phyloP scores from a whole-genome alignment of 768 basidiomycete species.

The Chalciporus piperatus region DNA sequence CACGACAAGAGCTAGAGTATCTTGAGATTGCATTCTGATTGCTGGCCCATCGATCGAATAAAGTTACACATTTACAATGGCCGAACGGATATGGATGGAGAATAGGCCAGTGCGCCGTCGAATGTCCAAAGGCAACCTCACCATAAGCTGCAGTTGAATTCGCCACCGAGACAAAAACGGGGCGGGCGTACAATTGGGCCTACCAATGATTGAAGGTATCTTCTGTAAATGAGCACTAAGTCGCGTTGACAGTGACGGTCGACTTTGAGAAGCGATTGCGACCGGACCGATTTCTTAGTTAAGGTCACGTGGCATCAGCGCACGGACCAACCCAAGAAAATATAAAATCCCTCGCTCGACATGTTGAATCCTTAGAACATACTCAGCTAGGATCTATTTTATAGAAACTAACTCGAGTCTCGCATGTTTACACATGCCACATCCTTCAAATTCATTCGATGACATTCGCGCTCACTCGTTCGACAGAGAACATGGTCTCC shows the following conservation, averaged over 20 bases:
- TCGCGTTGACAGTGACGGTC: too few species aligned
- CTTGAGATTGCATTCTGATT: neutral
- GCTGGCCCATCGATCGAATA: too few species aligned
- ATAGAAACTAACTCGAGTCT: conserved; percentile 79
- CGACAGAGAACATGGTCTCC: conserved; percentile 60
- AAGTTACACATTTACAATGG: too few species aligned
- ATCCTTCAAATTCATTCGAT: conserved; percentile 72
- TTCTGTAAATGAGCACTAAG: too few species aligned
- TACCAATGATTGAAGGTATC: neutral
- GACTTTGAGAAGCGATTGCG: too few species aligned
- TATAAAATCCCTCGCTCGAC: conserved; percentile 32
- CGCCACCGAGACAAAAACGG: too few species aligned
- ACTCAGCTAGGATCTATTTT: conserved; percentile 81
- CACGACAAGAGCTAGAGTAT: neutral
- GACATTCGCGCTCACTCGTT: conserved; percentile 63
- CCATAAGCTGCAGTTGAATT: too few species aligned
- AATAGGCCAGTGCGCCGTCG: too few species aligned
- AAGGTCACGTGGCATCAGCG: conserved; percentile 23
- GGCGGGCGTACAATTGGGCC: neutral
- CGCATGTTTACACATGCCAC: conserved; percentile 77
- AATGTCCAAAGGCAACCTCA: too few species aligned
- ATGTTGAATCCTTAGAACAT: conserved; percentile 54
- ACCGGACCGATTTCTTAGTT: neutral
- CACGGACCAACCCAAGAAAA: conserved; percentile 33
- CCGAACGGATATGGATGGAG: too few species aligned